Evolutionary conservation across 176 grass and related monocot species (phyloP), one percentile per base, ranked within the genome.

Genomic region (Metroxylon sagu): DNA sequence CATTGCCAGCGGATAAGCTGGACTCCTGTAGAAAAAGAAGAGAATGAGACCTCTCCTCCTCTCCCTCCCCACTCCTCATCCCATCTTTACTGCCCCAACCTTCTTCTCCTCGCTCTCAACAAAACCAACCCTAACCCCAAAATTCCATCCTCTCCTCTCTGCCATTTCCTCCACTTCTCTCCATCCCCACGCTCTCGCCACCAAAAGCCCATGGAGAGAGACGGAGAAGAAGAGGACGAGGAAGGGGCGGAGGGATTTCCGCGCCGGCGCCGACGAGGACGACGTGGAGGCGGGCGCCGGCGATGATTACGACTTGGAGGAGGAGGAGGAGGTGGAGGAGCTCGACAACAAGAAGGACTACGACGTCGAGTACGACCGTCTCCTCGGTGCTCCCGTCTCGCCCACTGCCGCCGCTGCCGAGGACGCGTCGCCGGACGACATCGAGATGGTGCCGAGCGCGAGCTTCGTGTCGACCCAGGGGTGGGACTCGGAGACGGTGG

Each of bases 291-390:
- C 73, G 15, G 80, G 19, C 26, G 18, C 52, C 28, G 52, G 15
- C 17, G 65, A 68, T 26, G 62, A 29, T 5, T 68, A 68, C 65
- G 85, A 85, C 48, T 67, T 74, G 27, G 86, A 86, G 29, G 80
- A 80, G 50, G 71, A 77, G 1, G 71, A 83, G 1, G 91, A 95
- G 19, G 77, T 74, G 16, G 87, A 90, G 19, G 92, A 97, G 62
- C 30, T 86, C 5, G 91, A 96, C 53, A 96, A 91, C 72, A 83
- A 91, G 72, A 77, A 83, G 75, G 92, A 97, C 75, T 97, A 97
- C 72, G 92, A 97, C 67, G 79, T 97, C 57, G 92, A 97, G 83
- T 97, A 97, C 55, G 92, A 97, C 75, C 78, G 68, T 67, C 75
- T 85, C 67, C 75, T 89, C 25, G 78, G 67, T 0, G 67, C 76